Evolutionary conservation across 2,329 filamentous ascomycete genomes (phyloP), one percentile per base, ranked within the genome.

Genomic region (Cercospora beticola): DNA sequence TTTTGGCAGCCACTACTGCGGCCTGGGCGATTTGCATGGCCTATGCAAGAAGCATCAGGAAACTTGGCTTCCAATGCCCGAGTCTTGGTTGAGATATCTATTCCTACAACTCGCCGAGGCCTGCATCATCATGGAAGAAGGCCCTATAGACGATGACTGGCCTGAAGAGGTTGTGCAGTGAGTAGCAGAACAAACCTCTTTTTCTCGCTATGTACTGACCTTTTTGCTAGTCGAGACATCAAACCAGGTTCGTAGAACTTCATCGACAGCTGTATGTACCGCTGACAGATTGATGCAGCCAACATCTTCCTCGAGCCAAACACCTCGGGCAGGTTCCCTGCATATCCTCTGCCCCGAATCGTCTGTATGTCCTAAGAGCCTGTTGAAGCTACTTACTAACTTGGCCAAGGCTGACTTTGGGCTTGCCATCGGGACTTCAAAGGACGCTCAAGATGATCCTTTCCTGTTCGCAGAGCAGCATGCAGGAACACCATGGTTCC

Each of bases 261-360:
- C 26, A 31, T n/a, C 16, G 52, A 23, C n/a, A 60, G 28, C 30
- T 23, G 30, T 40, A 16, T 60, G 14, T 16, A 40, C 21, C n/a
- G 58, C 23, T 31, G 6, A 23, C 30, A 43, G n/a, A 8, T 31
- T 36, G n/a, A 18, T 18, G 8, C 43, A 60, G 58, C 28, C 8
- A 60, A 60, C 58, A 60, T 60, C 8, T 60, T 60, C 30, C 58
- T 60, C 16, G 31, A 23, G 18, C 18, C 30, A 23, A 60, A 60
- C 8, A 8, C 16, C 8, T 33, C 30, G 16, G 58, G 33, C 30
- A 23, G 18, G 4, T 60, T 60, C 31, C 58, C 58, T 16, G 18
- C 30, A 21, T 60, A 60, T 60, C 58, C 58, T 43, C n/a, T 60
- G 58, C 58, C 58, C 2, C 23, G 30, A 43, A 33, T 60, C 6